phyloP scores from a whole-genome alignment of 305 asterid genomes.

The Solanum hybrid region DNA sequence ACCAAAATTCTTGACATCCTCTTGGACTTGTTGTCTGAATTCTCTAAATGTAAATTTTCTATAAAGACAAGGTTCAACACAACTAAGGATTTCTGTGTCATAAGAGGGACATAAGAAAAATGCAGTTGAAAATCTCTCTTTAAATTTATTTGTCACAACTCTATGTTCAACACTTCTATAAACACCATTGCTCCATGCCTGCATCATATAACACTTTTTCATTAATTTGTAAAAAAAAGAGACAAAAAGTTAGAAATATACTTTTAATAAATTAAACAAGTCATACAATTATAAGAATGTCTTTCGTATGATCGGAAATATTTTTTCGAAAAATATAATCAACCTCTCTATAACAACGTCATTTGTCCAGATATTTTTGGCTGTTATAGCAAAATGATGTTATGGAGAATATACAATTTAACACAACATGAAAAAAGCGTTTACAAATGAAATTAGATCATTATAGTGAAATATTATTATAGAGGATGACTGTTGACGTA shows the following conservation, averaged over 20 bases:
- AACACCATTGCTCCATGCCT: slow-evolving; percentile 65
- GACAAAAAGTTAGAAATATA: no score
- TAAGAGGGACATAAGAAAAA: slow-evolving; percentile 55
- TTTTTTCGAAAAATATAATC: background rate
- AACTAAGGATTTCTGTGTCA: slow-evolving; percentile 32
- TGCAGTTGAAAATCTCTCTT: slow-evolving; percentile 58
- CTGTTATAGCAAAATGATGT: background rate
- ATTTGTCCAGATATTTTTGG: background rate
- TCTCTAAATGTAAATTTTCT: slow-evolving; percentile 44
- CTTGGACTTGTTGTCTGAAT: slow-evolving; percentile 32
- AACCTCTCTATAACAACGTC: background rate
- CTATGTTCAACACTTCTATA: slow-evolving; percentile 62
- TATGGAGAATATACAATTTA: background rate
- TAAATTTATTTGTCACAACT: slow-evolving; percentile 35
- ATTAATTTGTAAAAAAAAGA: background rate
- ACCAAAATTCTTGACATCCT: slow-evolving; percentile 41
- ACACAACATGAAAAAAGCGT: background rate
- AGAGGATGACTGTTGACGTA: background rate
- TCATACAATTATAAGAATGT: background rate
- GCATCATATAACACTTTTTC: background rate
- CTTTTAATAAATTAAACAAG: background rate
- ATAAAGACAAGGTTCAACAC: slow-evolving; percentile 28
- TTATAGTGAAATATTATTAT: background rate
- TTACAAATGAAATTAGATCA: background rate
- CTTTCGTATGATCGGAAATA: background rate